These are phyloP conservation scores for Elymus sibiricus DNA, from an alignment of 176 grass and related monocot genomes.

Conservation along the genomic window DNA sequence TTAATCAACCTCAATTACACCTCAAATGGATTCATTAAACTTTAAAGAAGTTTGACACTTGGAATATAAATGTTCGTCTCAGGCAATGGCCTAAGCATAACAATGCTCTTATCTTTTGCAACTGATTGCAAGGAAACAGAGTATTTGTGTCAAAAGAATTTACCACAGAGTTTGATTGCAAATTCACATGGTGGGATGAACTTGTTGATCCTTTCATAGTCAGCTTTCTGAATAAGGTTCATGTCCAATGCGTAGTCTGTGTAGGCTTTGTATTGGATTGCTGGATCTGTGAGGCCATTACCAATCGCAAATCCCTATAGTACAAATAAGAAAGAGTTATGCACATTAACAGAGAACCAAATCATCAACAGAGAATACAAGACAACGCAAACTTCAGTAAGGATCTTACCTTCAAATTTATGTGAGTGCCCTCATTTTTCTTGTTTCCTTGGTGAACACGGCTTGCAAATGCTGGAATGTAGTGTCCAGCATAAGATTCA, in stretches of 20 bases:
- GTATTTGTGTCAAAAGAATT: background rate
- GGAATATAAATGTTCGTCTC: background rate
- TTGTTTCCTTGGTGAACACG: slow-evolving; percentile 89
- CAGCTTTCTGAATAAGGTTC: slow-evolving; percentile 70
- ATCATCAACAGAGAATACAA: background rate
- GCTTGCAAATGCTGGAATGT: slow-evolving; percentile 89
- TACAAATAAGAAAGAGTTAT: background rate
- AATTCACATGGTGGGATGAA: slow-evolving; percentile 78
- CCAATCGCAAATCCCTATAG: slow-evolving; percentile 90
- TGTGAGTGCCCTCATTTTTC: slow-evolving; percentile 78
- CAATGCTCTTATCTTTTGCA: background rate
- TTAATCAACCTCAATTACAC: background rate
- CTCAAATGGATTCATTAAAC: background rate
- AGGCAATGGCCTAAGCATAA: background rate
- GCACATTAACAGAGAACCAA: background rate
- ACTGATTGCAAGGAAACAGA: background rate
- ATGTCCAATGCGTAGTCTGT: slow-evolving; percentile 92
- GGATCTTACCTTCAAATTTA: slow-evolving; percentile 78
- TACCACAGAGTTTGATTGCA: slow-evolving; percentile 74
- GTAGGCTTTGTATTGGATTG: slow-evolving; percentile 97
- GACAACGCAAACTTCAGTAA: background rate
- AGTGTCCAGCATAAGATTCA: slow-evolving; percentile 98
- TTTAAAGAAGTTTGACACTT: background rate
- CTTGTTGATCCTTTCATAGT: slow-evolving; percentile 86
- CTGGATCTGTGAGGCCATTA: slow-evolving; percentile 91